Conservation (phyloP, 1,284 basidiomycete species). For the Cryptococcus maquisensis region DNA sequence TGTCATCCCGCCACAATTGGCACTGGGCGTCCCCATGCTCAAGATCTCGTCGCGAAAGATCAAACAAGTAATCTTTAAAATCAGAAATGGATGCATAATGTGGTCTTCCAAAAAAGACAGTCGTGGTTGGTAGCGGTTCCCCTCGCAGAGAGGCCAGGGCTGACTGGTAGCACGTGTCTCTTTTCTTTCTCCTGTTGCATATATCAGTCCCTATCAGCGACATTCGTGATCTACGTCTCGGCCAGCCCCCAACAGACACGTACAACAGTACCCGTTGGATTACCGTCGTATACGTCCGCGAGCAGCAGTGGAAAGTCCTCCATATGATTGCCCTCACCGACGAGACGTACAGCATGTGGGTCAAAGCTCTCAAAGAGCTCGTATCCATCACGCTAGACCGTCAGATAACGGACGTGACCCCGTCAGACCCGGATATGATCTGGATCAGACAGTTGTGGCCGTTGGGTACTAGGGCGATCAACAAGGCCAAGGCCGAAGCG, state of each 20-base stretch:
- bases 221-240: slow-evolving; percentile 86
- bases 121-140: slow-evolving; percentile 54
- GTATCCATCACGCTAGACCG: slow-evolving; percentile 38
- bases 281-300: slow-evolving; percentile 51
- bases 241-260: slow-evolving; percentile 60
- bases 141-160: not conserved
- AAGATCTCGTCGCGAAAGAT: slow-evolving; percentile 84
- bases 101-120: slow-evolving; percentile 77
- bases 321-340: slow-evolving; percentile 76
- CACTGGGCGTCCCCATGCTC: slow-evolving; percentile 59
- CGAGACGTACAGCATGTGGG: slow-evolving; percentile 60
- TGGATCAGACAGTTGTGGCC: slow-evolving; percentile 47
- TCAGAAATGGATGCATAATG: slow-evolving; percentile 71
- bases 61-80: slow-evolving; percentile 66
- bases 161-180: not conserved
- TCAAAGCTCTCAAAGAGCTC: slow-evolving; percentile 50
- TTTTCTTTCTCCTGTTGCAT: not conserved
- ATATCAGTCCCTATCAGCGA: slow-evolving; percentile 74
- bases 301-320: slow-evolving; percentile 80
- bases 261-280: slow-evolving; percentile 52
- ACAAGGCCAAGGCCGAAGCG: slow-evolving; percentile 50
- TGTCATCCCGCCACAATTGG: slow-evolving; percentile 10
- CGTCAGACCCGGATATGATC: slow-evolving; percentile 40
- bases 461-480: slow-evolving; percentile 27
- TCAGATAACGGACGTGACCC: slow-evolving; percentile 32